A percentile compares a stretch with the other conserved stretches of the same genome.
Conservation (phyloP, 306 rosid species). For the Ormosia emarginata region DNA sequence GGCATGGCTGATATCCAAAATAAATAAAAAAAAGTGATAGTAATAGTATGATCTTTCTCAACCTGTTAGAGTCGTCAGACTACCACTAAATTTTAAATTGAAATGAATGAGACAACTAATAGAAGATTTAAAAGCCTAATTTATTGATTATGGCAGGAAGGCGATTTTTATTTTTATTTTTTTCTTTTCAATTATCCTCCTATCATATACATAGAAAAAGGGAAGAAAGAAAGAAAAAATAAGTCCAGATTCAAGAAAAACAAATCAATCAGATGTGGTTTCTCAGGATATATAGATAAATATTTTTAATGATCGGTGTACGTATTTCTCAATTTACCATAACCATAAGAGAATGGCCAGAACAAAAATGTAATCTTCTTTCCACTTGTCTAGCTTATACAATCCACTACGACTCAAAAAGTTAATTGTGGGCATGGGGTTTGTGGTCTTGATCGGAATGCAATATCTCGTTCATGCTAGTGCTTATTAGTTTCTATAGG, state of each 20-base stretch:
- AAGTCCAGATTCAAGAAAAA: neutral
- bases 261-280: neutral
- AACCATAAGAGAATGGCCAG: neutral
- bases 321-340: no score
- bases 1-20: neutral
- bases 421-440: neutral
- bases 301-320: no score
- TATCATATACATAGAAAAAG: neutral
- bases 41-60: neutral
- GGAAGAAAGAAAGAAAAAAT: neutral
- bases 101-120: neutral
- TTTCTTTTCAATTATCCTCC: neutral
- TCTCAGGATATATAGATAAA: no score
- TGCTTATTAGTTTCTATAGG: neutral
- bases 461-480: neutral
- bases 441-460: slow-evolving; percentile 17
- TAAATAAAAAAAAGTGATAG: neutral
- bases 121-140: neutral
- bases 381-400: neutral
- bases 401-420: neutral
- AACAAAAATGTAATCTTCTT: neutral
- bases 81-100: neutral
- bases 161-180: neutral
- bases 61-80: neutral
- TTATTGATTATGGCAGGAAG: neutral